Evolutionary conservation across 352 stramenopile species (phyloP).

Genomic region (Pythium plurisporium): DNA sequence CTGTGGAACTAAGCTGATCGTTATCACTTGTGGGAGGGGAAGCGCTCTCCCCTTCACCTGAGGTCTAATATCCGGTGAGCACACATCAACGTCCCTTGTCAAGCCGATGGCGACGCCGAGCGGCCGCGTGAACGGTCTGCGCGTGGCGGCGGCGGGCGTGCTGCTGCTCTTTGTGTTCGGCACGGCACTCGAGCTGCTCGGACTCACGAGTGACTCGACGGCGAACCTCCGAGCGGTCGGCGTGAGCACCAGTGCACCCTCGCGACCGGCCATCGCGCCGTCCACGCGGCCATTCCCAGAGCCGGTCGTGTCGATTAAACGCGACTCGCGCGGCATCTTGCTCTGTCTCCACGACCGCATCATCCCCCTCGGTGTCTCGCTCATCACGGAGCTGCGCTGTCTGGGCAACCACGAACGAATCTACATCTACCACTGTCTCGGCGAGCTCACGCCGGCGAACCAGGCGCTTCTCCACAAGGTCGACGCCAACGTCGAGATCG

Average conservation of each 20-base stretch:
- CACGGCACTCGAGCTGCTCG: background rate
- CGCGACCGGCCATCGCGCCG: too few species aligned
- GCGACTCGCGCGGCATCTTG: constrained; percentile 14
- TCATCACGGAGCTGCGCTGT: constrained; percentile 49
- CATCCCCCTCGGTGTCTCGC: constrained; percentile 46
- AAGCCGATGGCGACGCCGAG: background rate
- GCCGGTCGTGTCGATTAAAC: background rate
- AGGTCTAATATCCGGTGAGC: too few species aligned
- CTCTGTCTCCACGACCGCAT: constrained; percentile 48
- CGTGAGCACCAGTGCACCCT: background rate
- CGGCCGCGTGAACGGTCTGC: background rate
- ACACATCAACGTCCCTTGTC: too few species aligned
- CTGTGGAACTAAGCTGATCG: too few species aligned
- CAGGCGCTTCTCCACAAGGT: constrained; percentile 32
- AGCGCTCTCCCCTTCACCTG: too few species aligned
- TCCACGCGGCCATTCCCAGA: too few species aligned
- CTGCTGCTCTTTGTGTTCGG: background rate
- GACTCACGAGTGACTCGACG: background rate
- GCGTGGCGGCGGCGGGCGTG: background rate
- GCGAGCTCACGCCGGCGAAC: constrained; percentile 37
- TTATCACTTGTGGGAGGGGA: too few species aligned
- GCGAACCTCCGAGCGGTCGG: background rate
- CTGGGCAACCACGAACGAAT: constrained; percentile 33
- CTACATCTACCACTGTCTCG: constrained; percentile 37
- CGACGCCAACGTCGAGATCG: constrained; percentile 44